Evolutionary conservation across 257 asterid species (phyloP), one percentile per base, ranked within the genome.

Genomic region (Handroanthus guayacan): DNA sequence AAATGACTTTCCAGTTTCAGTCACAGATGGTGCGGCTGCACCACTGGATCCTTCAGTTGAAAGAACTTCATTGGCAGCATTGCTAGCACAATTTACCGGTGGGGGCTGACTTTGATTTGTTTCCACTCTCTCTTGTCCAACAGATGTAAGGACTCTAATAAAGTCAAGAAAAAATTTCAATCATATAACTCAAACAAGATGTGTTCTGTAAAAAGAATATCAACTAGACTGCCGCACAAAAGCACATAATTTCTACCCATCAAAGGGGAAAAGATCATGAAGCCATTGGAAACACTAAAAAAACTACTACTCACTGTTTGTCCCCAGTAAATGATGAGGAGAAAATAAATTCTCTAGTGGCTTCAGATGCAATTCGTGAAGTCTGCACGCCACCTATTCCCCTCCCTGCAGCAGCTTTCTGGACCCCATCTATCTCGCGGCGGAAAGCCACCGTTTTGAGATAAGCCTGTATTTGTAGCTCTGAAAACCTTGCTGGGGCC

Each of bases 371-470:
- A 51, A 95, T 95, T 72, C 99, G 86, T 69, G 98, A 91, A 75
- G 94, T 90, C 87, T 88, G 97, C 66, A 93, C 81, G 58, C 99
- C 99, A 39, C 89, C 96, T 69, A 91, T 79, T 75, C 98, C 98
- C 87, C 86, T 86, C 54, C 98, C 98, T 7, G 94, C 89, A 82
- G 99, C 98, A 78, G 98, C 75, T 83, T 93, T 95, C 82, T 86
- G 99, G 76, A 91, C 99, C 80, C 86, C 92, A 86, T 89, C 90
- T 72, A 95, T 92, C 87, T 93, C 98, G 18, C 99, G 97, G 45
- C 97, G 99, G 79, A 95, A 95, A 76, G 99, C 99, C 79, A 95
- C 97, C 31, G 97, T 95, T 84, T 95, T 95, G 55, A 93, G 98
- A 86, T 93, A 95, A 70, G 99, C 64, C 83, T 95, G 93, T 77